Percentiles rank a stretch among this genome's conserved stretches.
These are phyloP conservation scores for Xylaria cubensis DNA, from an alignment of 495 filamentous ascomycete genomes.

Conservation along the genomic window DNA sequence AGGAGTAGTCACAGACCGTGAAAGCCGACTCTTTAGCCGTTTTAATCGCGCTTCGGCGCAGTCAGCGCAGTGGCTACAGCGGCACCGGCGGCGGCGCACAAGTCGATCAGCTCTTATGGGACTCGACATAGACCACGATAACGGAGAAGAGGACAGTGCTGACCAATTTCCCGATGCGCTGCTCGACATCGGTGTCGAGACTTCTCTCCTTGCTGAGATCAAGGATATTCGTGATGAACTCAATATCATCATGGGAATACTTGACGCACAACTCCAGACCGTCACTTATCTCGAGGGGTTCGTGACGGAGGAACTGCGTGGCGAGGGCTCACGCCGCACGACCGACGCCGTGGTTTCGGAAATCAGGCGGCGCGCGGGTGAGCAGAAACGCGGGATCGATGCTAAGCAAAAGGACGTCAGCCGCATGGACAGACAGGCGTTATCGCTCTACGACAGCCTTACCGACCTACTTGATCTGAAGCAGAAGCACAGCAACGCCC, in stretches of 20 bases:
- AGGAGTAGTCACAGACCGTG: conserved; percentile 66
- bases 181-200: conserved; percentile 72
- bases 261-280: conserved; percentile 64
- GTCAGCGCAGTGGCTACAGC: conserved; percentile 67
- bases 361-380: conserved; percentile 63
- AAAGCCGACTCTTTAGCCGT: conserved; percentile 67
- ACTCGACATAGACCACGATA: conserved; percentile 20
- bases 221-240: conserved; percentile 78
- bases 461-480: conserved; percentile 67
- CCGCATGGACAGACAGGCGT: conserved; percentile 72
- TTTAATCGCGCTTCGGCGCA: conserved; percentile 68
- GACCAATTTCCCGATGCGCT: conserved; percentile 67
- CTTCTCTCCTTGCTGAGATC: conserved; percentile 67
- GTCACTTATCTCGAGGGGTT: conserved; percentile 61
- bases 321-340: conserved; percentile 55
- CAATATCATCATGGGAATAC: conserved; percentile 70
- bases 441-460: conserved; percentile 67
- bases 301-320: conserved; percentile 56
- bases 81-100: conserved; percentile 58
- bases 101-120: conserved; percentile 18
- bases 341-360: conserved; percentile 50
- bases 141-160: conserved; percentile 38
- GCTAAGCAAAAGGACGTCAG: conserved; percentile 68
- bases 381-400: conserved; percentile 67
- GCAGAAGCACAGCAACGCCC: conserved; percentile 75